Conservation (phyloP, 2,329 filamentous ascomycete species). For the Arthrobotrys entomopaga region DNA sequence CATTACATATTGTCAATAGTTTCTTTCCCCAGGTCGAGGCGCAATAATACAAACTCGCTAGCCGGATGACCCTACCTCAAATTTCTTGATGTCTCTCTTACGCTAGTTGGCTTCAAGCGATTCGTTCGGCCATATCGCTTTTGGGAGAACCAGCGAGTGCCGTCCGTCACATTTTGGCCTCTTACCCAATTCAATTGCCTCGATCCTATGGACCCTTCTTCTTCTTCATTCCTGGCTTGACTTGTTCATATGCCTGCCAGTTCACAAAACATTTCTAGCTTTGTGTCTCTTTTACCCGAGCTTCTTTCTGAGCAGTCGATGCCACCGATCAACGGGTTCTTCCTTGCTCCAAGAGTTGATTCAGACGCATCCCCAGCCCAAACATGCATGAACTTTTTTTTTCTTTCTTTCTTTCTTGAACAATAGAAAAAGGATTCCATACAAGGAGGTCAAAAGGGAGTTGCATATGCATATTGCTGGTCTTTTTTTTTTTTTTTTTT, state of each 20-base stretch:
- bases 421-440: slow-evolving; percentile 27
- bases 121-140: background rate
- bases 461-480: slow-evolving; percentile 48
- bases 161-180: too few species aligned
- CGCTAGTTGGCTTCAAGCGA: slow-evolving; percentile 28
- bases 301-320: slow-evolving; percentile 28
- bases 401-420: slow-evolving; percentile 8
- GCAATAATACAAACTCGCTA: slow-evolving; percentile 30
- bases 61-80: slow-evolving; percentile 27
- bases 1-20: background rate
- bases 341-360: slow-evolving; percentile 45
- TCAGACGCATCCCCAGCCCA: slow-evolving; percentile 28
- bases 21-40: slow-evolving; percentile 22
- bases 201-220: slow-evolving; percentile 3
- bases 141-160: too few species aligned
- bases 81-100: slow-evolving; percentile 4
- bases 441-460: slow-evolving; percentile 27
- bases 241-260: too few species aligned
- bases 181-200: slow-evolving; percentile 19
- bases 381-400: slow-evolving; percentile 28
- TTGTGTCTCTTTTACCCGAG: slow-evolving; percentile 42
- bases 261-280: background rate
- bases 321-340: slow-evolving; percentile 49
- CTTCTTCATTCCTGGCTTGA: background rate
- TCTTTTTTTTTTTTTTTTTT: slow-evolving; percentile 10